A percentile compares a stretch with the other conserved stretches of the same genome.
Conservation (phyloP, 2,329 filamentous ascomycete genomes). For the Aspergillus pseudotamarii region DNA sequence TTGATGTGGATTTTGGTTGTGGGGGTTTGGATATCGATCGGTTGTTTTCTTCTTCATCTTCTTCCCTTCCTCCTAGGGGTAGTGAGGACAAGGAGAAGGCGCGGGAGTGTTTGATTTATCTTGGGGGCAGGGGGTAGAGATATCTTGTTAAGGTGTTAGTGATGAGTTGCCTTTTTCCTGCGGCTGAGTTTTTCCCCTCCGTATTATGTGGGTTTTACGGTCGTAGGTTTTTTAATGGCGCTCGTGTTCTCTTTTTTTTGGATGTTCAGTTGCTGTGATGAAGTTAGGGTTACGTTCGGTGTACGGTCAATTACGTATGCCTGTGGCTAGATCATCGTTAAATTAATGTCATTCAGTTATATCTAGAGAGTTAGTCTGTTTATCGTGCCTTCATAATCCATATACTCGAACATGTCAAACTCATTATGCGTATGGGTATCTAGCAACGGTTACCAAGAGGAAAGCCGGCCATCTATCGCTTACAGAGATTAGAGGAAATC, state of each 20-base stretch:
- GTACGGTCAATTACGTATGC: not conserved
- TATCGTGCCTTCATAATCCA: slow-evolving; percentile 3
- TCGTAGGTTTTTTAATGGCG: not conserved
- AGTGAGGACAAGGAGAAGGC: not conserved
- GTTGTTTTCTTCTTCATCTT: not conserved
- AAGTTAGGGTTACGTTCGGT: not conserved
- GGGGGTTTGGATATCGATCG: not conserved
- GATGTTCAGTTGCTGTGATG: not conserved
- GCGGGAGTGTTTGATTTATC: not conserved
- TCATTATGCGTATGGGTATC: slow-evolving; percentile 5
- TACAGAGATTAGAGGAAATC: not conserved
- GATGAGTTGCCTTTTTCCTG: not conserved
- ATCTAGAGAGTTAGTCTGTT: not conserved
- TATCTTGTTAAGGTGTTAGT: not conserved
- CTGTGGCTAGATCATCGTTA: not conserved
- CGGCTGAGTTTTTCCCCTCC: not conserved
- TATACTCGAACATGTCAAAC: slow-evolving; percentile 1
- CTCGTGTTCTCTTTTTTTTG: not conserved
- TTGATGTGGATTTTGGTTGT: not conserved
- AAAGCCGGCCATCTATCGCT: slow-evolving; percentile 10
- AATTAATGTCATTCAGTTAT: not conserved
- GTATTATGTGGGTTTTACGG: not conserved
- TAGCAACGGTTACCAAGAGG: slow-evolving; percentile 7
- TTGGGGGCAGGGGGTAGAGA: not conserved
- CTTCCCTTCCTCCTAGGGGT: not conserved